Evolutionary conservation across 1,284 basidiomycete species (phyloP).

Genomic region (Leccinum holopus): DNA sequence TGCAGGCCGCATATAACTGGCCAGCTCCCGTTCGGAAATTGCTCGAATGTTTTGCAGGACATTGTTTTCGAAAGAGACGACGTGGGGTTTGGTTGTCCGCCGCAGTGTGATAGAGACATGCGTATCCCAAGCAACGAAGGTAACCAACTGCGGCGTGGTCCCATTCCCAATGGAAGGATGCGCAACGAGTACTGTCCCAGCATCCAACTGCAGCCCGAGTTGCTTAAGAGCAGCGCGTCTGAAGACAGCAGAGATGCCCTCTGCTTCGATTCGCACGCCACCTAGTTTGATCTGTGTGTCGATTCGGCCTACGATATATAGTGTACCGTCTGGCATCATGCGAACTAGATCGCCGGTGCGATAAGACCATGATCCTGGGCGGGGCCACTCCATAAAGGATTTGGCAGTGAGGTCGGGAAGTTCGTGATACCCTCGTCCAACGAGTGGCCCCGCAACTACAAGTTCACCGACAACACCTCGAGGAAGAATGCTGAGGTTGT

Average conservation of each 20-base stretch:
- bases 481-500: constrained; percentile 41
- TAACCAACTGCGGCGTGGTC: constrained; percentile 39
- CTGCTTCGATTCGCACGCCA: constrained; percentile 54
- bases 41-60: constrained; percentile 37
- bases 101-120: constrained; percentile 38
- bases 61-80: constrained; percentile 32
- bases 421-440: constrained; percentile 51
- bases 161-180: constrained; percentile 48
- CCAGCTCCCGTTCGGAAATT: constrained; percentile 43
- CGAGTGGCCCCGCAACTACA: constrained; percentile 50
- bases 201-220: constrained; percentile 38
- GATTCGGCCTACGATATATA: constrained; percentile 56
- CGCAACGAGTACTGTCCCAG: constrained; percentile 44
- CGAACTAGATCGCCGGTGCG: constrained; percentile 53
- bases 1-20: constrained; percentile 53
- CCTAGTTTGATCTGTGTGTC: constrained; percentile 57
- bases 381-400: constrained; percentile 49
- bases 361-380: constrained; percentile 44
- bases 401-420: constrained; percentile 46
- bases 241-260: constrained; percentile 51
- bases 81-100: constrained; percentile 37
- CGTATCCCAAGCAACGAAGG: constrained; percentile 45
- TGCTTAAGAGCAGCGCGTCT: constrained; percentile 35
- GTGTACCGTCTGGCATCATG: constrained; percentile 53
- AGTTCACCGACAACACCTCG: constrained; percentile 51